A percentile compares a stretch with the other conserved stretches of the same genome.
Conservation (phyloP, 148 eudicot species). For the Fagopyrum esculentum region DNA sequence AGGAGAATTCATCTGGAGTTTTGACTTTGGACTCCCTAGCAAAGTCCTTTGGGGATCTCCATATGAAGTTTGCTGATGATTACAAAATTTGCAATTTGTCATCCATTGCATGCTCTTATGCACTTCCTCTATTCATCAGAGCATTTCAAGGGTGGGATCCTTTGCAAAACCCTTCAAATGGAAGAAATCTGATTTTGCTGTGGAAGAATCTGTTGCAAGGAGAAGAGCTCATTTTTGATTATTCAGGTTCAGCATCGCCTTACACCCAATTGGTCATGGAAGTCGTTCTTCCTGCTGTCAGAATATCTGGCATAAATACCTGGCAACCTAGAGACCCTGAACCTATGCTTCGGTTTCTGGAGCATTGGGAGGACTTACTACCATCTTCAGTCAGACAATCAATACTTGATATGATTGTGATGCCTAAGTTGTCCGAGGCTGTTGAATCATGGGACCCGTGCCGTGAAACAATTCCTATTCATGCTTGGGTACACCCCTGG, state of each 20-base stretch:
- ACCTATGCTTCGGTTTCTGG: constrained; percentile 73
- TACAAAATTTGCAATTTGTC: constrained; percentile 74
- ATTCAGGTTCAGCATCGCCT: constrained; percentile 47
- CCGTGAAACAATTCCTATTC: constrained; percentile 76
- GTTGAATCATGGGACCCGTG: constrained; percentile 85
- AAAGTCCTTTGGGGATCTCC: constrained; percentile 43
- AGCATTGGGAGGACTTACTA: constrained; percentile 71
- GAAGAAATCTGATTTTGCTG: constrained; percentile 37
- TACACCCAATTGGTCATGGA: constrained; percentile 69
- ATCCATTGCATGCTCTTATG: constrained; percentile 65
- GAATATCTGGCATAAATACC: constrained; percentile 73
- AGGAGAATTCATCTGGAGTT: constrained; percentile 43
- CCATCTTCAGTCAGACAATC: constrained; percentile 55
- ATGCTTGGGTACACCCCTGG: constrained; percentile 94
- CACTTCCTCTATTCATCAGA: constrained; percentile 66
- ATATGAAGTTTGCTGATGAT: constrained; percentile 46
- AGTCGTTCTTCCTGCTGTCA: constrained; percentile 84
- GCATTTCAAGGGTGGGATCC: constrained; percentile 95
- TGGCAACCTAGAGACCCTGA: constrained; percentile 96
- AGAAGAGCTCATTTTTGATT: constrained; percentile 32
- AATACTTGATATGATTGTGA: constrained; percentile 54
- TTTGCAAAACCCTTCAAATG: constrained; percentile 64
- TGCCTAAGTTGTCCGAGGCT: constrained; percentile 77
- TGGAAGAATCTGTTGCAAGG: constrained; percentile 78
- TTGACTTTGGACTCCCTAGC: constrained; percentile 65